Evolutionary conservation across 176 grass and related monocot genomes (phyloP).

Genomic region (Carex myosuroides): DNA sequence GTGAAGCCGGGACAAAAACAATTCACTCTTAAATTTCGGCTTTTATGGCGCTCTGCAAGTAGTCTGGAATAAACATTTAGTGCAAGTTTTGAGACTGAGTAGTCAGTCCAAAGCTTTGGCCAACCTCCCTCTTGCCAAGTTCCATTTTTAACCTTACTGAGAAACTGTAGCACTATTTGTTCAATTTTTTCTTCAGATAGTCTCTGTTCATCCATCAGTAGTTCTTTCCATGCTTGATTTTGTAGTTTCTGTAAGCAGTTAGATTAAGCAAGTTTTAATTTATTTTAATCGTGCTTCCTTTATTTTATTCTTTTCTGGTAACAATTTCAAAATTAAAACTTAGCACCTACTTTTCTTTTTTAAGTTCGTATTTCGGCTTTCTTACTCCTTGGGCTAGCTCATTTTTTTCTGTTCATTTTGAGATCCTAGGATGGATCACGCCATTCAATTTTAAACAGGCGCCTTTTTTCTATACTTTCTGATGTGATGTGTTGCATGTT

Average conservation of each 20-base stretch:
- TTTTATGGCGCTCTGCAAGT: constrained; percentile 40
- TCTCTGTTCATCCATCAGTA: constrained; percentile 52
- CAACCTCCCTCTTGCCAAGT: constrained; percentile 60
- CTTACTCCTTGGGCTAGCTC: not conserved
- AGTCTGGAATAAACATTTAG: constrained; percentile 73
- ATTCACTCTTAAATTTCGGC: constrained; percentile 60
- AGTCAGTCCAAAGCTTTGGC: constrained; percentile 92
- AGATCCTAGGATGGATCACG: not conserved
- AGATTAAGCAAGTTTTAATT: not conserved
- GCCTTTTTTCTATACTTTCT: not conserved
- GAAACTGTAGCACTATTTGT: constrained; percentile 59
- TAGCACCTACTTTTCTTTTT: not conserved
- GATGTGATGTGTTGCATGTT: not conserved
- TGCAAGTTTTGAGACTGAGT: constrained; percentile 89
- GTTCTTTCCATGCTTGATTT: constrained; percentile 28
- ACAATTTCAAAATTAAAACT: not conserved
- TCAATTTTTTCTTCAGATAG: constrained; percentile 48
- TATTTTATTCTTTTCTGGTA: not conserved
- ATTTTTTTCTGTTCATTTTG: not conserved
- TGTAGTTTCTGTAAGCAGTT: constrained; percentile 52
- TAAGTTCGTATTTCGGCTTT: not conserved
- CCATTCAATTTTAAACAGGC: not conserved
- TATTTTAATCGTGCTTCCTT: not conserved
- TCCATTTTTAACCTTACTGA: constrained; percentile 58
- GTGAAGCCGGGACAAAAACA: constrained; percentile 74